Percentiles rank a stretch among this genome's conserved stretches.
Evolutionary conservation across 2,329 filamentous ascomycete species (phyloP).

Genomic region (Fusarium siculi): DNA sequence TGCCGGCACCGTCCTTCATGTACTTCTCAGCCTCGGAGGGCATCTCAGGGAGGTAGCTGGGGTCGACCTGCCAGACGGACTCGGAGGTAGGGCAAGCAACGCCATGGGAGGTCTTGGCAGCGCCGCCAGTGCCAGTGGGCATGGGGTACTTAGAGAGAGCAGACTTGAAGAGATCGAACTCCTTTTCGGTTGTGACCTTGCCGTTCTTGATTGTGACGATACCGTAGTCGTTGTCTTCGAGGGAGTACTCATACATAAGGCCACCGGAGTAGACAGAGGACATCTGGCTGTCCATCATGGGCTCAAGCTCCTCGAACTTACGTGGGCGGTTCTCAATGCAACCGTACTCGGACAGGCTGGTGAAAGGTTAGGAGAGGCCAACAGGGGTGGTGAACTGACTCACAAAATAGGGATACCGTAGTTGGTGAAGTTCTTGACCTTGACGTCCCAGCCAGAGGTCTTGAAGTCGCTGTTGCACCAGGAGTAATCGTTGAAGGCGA

Average conservation of each 20-base stretch:
- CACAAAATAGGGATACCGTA: slow-evolving; percentile 89
- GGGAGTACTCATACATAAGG: slow-evolving; percentile 93
- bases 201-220: slow-evolving; percentile 73
- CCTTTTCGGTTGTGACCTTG: slow-evolving; percentile 64
- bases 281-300: slow-evolving; percentile 88
- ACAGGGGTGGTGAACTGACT: slow-evolving; percentile 30
- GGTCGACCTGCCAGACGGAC: slow-evolving; percentile 62
- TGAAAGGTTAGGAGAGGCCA: neutral
- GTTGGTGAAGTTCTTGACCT: slow-evolving; percentile 86
- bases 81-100: slow-evolving; percentile 62
- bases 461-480: slow-evolving; percentile 81
- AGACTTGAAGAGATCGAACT: slow-evolving; percentile 68
- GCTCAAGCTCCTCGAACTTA: slow-evolving; percentile 79
- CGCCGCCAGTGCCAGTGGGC: slow-evolving; percentile 63
- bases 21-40: slow-evolving; percentile 62
- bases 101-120: slow-evolving; percentile 58
- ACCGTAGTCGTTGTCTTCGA: slow-evolving; percentile 82
- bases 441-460: slow-evolving; percentile 83
- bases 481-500: slow-evolving; percentile 90
- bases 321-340: slow-evolving; percentile 82
- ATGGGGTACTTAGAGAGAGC: slow-evolving; percentile 61
- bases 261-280: slow-evolving; percentile 92
- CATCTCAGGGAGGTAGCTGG: slow-evolving; percentile 62
- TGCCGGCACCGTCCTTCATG: slow-evolving; percentile 64
- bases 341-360: slow-evolving; percentile 87